These are phyloP conservation scores for Olyra latifolia DNA, from an alignment of 176 grass and related monocot genomes.

Conservation along the genomic window DNA sequence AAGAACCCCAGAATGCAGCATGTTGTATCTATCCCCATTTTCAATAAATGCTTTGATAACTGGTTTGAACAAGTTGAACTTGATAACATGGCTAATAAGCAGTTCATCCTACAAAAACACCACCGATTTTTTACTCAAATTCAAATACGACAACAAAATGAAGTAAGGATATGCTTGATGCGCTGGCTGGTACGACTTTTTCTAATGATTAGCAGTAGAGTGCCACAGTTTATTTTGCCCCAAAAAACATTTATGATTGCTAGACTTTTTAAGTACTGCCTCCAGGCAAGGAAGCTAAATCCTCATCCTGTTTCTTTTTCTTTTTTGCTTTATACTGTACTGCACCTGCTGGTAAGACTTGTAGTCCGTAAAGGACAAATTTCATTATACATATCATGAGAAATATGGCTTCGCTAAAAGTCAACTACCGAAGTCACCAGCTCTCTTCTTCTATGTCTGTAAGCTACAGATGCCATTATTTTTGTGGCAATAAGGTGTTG, in stretches of 20 bases:
- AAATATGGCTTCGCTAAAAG: background rate
- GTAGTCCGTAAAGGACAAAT: background rate
- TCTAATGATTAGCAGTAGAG: background rate
- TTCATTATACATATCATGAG: background rate
- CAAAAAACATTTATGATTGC: slow-evolving; percentile 4
- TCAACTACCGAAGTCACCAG: background rate
- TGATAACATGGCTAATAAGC: slow-evolving; percentile 66
- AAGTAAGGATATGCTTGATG: slow-evolving; percentile 19
- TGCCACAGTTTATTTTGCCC: background rate
- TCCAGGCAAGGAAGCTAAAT: slow-evolving; percentile 6
- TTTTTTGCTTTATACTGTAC: background rate
- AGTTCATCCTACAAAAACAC: slow-evolving; percentile 72
- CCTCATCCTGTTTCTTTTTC: background rate
- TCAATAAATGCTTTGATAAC: slow-evolving; percentile 72
- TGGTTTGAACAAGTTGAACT: slow-evolving; percentile 75
- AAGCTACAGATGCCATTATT: background rate
- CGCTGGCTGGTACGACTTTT: background rate
- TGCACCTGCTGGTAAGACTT: slow-evolving; percentile 7
- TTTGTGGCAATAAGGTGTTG: background rate
- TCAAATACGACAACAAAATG: background rate
- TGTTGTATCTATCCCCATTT: slow-evolving; percentile 80
- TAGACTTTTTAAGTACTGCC: slow-evolving; percentile 1
- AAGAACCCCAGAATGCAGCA: slow-evolving; percentile 76
- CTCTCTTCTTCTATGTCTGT: background rate
- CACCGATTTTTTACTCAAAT: slow-evolving; percentile 1